A percentile compares a stretch with the other conserved stretches of the same genome.
phyloP scores from a whole-genome alignment of 2,329 filamentous ascomycete species.

The Ceratocystis lukuohia region DNA sequence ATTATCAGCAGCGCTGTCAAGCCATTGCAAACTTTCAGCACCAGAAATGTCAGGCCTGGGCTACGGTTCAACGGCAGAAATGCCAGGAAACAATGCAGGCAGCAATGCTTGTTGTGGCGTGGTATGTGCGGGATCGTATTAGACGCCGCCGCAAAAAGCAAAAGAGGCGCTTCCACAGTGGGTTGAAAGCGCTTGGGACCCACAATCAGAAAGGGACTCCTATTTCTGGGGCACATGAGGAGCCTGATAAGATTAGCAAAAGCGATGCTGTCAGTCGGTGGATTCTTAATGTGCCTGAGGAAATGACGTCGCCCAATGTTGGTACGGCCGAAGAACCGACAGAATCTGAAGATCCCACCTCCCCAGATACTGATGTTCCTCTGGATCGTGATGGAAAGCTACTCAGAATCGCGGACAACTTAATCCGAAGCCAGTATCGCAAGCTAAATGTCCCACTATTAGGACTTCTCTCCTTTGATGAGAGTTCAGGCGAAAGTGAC shows the following conservation, averaged over 20 bases:
- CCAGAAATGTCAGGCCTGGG: conserved; percentile 37
- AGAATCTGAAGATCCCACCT: conserved; percentile 30
- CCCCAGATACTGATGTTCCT: conserved; percentile 29
- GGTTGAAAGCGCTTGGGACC: conserved; percentile 27
- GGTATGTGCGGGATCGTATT: conserved; percentile 37
- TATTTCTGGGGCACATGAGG: background rate
- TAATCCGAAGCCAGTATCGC: conserved; percentile 36
- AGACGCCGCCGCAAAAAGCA: conserved; percentile 30
- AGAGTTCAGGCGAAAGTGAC: conserved; percentile 33
- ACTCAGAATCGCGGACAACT: conserved; percentile 33
- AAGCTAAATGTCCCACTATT: conserved; percentile 35
- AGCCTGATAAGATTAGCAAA: conserved; percentile 27
- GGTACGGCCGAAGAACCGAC: conserved; percentile 22
- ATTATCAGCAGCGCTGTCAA: conserved; percentile 37
- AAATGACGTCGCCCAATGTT: conserved; percentile 26
- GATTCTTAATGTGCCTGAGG: conserved; percentile 31
- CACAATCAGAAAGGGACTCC: background rate
- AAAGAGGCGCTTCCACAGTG: conserved; percentile 31
- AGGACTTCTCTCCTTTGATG: conserved; percentile 33
- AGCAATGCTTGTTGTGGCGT: conserved; percentile 37
- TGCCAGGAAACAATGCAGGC: conserved; percentile 38
- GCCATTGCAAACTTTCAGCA: conserved; percentile 36
- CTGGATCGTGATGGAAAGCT: conserved; percentile 33
- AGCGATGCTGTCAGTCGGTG: conserved; percentile 33
- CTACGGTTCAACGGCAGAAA: conserved; percentile 33